A percentile compares a stretch with the other conserved stretches of the same genome.
Evolutionary conservation across 305 asterid species (phyloP).

Genomic region (Fraxinus baroniana): DNA sequence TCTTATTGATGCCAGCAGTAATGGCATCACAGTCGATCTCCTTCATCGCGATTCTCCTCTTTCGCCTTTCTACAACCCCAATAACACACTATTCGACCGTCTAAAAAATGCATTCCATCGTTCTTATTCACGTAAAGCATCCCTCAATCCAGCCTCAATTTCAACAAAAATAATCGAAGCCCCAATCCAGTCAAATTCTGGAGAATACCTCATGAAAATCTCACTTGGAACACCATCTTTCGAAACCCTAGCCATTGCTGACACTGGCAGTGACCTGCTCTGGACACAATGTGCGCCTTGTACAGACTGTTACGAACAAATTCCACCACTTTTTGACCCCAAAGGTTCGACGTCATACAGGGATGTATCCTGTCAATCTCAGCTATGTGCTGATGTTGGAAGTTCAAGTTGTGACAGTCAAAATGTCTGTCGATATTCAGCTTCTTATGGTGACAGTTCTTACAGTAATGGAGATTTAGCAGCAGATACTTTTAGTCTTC

Average conservation of each 20-base stretch:
- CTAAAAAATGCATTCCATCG: constrained; percentile 34
- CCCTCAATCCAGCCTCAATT: constrained; percentile 3
- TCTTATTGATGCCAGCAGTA: constrained; percentile 20
- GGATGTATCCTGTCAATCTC: constrained; percentile 8
- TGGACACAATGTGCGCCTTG: constrained; percentile 48
- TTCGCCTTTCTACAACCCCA: constrained; percentile 43
- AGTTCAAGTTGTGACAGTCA: background rate
- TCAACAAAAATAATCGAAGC: background rate
- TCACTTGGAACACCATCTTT: constrained; percentile 60
- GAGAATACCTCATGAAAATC: constrained; percentile 54
- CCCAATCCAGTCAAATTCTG: constrained; percentile 23
- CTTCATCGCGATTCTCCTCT: constrained; percentile 47
- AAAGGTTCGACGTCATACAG: constrained; percentile 11
- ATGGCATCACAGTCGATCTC: constrained; percentile 45
- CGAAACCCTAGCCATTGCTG: constrained; percentile 42
- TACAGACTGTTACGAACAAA: constrained; percentile 30
- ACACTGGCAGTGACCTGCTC: constrained; percentile 38
- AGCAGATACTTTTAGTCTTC: too few relatives aligned
- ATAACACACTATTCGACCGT: constrained; percentile 27
- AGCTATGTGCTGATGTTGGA: background rate
- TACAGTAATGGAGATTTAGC: too few relatives aligned
- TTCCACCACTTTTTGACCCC: constrained; percentile 31
- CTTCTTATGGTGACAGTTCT: constrained; percentile 7
- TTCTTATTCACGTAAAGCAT: constrained; percentile 43
- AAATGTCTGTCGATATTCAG: constrained; percentile 24